phyloP scores from a whole-genome alignment of 306 rosid genomes.

The Vicia faba region DNA sequence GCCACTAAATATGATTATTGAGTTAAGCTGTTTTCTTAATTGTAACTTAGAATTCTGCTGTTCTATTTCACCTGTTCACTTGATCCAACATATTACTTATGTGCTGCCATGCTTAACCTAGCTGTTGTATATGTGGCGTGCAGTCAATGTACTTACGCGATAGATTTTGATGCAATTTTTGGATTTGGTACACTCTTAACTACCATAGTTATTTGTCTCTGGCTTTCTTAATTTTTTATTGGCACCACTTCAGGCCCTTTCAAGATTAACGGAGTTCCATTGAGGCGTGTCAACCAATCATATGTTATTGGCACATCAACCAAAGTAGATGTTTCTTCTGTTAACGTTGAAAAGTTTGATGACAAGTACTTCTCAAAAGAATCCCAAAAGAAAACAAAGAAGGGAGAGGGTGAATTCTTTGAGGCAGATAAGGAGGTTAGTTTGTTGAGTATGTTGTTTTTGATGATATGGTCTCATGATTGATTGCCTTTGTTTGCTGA shows the following conservation, averaged over 20 bases:
- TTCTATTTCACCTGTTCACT: no score
- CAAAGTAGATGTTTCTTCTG: conserved; percentile 56
- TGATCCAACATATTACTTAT: no score
- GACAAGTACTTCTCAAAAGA: conserved; percentile 66
- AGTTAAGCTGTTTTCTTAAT: not conserved
- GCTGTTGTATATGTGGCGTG: not conserved
- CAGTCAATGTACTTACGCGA: no score
- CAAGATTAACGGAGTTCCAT: conserved; percentile 68
- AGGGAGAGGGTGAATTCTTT: conserved; percentile 63
- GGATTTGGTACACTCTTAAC: not conserved
- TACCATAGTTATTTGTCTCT: not conserved
- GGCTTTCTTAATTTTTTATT: not conserved
- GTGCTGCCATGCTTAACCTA: not conserved
- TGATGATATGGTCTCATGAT: not conserved
- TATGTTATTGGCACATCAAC: conserved; percentile 66
- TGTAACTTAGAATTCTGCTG: not conserved
- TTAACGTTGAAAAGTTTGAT: conserved; percentile 53
- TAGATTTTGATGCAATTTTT: not conserved
- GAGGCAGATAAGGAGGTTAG: conserved; percentile 68
- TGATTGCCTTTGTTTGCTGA: not conserved
- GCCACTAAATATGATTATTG: not conserved
- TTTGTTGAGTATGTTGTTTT: not conserved
- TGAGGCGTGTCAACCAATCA: conserved; percentile 65
- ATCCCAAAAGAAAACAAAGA: conserved; percentile 50
- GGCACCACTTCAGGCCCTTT: conserved; percentile 51